Evolutionary conservation across 2,329 filamentous ascomycete genomes (phyloP).

Genomic region (Stemphylium beticola): DNA sequence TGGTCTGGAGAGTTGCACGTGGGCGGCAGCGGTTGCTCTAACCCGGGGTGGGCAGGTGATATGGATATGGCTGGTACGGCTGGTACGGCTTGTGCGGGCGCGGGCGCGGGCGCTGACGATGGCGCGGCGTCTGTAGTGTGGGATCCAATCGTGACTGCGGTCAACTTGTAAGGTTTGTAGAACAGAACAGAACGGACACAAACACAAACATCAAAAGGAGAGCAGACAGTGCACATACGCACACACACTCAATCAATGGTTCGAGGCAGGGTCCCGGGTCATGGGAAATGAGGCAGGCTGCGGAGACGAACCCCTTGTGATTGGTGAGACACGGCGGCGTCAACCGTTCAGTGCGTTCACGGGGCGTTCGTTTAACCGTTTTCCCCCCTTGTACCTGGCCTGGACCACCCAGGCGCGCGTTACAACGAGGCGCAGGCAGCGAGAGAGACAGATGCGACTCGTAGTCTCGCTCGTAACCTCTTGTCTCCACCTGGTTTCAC

Average conservation of each 20-base stretch:
- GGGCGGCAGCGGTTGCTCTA: slow-evolving; percentile 16
- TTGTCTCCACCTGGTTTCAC: too few species aligned
- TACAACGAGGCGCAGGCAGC: not conserved
- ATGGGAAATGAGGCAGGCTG: slow-evolving; percentile 25
- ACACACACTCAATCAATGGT: slow-evolving; percentile 7
- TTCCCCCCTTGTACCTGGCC: not conserved
- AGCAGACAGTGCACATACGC: not conserved
- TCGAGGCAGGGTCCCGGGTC: slow-evolving; percentile 7
- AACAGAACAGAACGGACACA: not conserved
- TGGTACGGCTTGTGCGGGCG: slow-evolving; percentile 6
- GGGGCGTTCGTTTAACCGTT: slow-evolving; percentile 1
- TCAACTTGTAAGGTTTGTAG: not conserved
- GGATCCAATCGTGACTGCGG: slow-evolving; percentile 12
- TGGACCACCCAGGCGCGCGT: not conserved
- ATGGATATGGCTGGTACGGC: slow-evolving; percentile 11
- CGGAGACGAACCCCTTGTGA: slow-evolving; percentile 27
- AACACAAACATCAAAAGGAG: slow-evolving; percentile 3
- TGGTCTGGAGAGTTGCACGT: slow-evolving; percentile 24
- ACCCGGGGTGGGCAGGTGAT: slow-evolving; percentile 12
- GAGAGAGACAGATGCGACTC: too few species aligned
- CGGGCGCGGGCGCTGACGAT: slow-evolving; percentile 9
- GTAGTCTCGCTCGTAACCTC: too few species aligned
- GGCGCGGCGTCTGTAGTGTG: slow-evolving; percentile 11
- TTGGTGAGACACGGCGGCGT: slow-evolving; percentile 18
- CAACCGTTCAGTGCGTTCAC: not conserved